Conservation (phyloP, 2,329 filamentous ascomycete species). For the Cryphonectria japonica region DNA sequence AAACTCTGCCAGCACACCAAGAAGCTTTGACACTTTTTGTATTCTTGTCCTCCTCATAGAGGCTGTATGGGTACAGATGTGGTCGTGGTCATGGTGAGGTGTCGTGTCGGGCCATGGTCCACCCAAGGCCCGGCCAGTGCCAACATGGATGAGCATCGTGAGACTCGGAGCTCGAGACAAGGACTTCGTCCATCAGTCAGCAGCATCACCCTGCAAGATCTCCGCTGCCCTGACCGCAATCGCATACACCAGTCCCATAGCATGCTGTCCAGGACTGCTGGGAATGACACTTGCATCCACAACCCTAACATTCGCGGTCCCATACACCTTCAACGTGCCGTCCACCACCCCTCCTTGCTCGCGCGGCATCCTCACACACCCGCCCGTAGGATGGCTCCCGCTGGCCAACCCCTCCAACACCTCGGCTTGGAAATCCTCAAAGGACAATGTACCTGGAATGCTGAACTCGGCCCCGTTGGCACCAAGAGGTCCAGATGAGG, state of each 20-base stretch:
- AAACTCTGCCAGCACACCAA: background rate
- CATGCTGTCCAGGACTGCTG: constrained; percentile 2
- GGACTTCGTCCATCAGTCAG: background rate
- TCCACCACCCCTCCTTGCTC: constrained; percentile 23
- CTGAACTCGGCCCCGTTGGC: constrained; percentile 5
- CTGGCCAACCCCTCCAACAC: background rate
- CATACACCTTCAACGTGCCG: constrained; percentile 23
- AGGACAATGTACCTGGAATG: background rate
- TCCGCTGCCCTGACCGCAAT: constrained; percentile 3
- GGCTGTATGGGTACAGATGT: background rate
- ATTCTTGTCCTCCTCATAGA: too few species aligned
- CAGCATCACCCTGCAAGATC: background rate
- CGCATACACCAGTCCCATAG: constrained; percentile 9
- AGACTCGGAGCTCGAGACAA: too few species aligned
- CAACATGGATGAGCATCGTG: too few species aligned
- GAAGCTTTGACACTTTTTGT: background rate
- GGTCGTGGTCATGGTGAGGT: background rate
- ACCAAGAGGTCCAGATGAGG: background rate
- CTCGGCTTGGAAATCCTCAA: background rate
- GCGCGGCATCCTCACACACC: constrained; percentile 24
- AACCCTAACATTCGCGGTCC: constrained; percentile 20
- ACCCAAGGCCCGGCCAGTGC: background rate
- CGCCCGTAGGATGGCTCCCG: constrained; percentile 16
- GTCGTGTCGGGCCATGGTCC: background rate
- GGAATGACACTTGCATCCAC: constrained; percentile 20